phyloP scores from a whole-genome alignment of 805 yeast species.

The Ogataea trehalophila region DNA sequence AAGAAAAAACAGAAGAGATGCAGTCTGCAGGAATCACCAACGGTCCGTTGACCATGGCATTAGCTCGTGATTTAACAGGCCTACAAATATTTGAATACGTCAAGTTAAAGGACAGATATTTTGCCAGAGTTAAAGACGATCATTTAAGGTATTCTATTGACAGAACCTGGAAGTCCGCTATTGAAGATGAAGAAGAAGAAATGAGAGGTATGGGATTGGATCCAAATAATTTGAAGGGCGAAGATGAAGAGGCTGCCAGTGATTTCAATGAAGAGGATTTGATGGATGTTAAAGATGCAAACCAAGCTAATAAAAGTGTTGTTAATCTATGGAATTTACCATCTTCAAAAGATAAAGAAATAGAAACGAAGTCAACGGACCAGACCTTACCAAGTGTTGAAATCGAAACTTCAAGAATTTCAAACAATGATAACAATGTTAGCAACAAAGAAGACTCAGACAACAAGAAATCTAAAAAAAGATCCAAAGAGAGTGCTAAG shows the following conservation, averaged over 20 bases:
- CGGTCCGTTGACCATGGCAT: slow-evolving; percentile 39
- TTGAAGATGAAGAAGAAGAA: slow-evolving; percentile 60
- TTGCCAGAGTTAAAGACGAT: slow-evolving; percentile 65
- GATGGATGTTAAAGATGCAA: slow-evolving; percentile 62
- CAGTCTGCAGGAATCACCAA: slow-evolving; percentile 33
- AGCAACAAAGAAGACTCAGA: background rate
- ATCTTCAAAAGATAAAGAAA: slow-evolving; percentile 9
- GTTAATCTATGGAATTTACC: slow-evolving; percentile 62
- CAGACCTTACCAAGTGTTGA: slow-evolving; percentile 12
- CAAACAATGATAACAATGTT: background rate
- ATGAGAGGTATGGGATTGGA: slow-evolving; percentile 33
- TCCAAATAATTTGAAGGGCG: slow-evolving; percentile 14
- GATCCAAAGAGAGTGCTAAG: slow-evolving; percentile 35
- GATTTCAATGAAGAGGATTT: slow-evolving; percentile 40
- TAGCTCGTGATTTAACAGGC: slow-evolving; percentile 54
- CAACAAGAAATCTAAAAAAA: slow-evolving; percentile 38
- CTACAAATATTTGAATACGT: slow-evolving; percentile 53
- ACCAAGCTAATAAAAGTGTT: slow-evolving; percentile 71
- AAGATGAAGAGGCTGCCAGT: slow-evolving; percentile 16
- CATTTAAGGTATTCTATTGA: slow-evolving; percentile 61
- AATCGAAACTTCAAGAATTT: slow-evolving; percentile 25
- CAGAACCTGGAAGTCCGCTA: slow-evolving; percentile 47
- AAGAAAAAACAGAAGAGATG: slow-evolving; percentile 50
- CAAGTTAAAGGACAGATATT: slow-evolving; percentile 59
- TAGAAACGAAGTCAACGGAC: slow-evolving; percentile 15